Percentiles rank a stretch among this genome's conserved stretches.
Evolutionary conservation across 2,329 filamentous ascomycete species (phyloP).

Genomic region (Sporothrix dimorphospora): DNA sequence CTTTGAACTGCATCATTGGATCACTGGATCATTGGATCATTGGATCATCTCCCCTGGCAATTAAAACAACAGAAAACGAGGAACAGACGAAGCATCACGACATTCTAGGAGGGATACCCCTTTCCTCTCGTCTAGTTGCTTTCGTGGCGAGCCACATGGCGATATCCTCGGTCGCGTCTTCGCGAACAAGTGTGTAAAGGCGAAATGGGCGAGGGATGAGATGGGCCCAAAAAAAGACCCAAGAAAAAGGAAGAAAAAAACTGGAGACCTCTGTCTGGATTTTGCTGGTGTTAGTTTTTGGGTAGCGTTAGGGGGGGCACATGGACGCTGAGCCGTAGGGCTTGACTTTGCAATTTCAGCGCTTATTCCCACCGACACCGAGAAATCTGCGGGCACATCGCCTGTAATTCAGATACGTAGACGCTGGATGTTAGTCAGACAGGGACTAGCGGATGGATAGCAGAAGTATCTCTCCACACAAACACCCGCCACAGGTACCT

Average conservation of each 20-base stretch:
- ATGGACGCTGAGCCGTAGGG: neutral
- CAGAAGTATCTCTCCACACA: neutral
- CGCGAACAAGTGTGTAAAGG: conserved; percentile 20
- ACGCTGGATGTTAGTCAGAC: neutral
- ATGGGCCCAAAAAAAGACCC: too few species aligned
- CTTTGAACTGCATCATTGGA: neutral
- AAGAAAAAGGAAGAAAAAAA: too few species aligned
- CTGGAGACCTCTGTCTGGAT: too few species aligned
- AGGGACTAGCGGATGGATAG: too few species aligned
- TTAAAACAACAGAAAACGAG: neutral
- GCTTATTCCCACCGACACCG: neutral
- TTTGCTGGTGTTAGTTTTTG: neutral
- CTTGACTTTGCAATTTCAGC: neutral
- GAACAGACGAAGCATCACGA: neutral
- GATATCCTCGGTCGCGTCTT: conserved; percentile 27
- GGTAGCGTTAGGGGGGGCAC: neutral
- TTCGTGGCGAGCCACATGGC: conserved; percentile 1
- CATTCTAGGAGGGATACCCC: neutral
- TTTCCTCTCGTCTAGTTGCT: neutral
- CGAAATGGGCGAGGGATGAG: conserved; percentile 13
- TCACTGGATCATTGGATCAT: neutral
- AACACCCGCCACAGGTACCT: neutral
- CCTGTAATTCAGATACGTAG: neutral
- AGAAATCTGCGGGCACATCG: neutral
- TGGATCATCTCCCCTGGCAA: neutral